Evolutionary conservation across 352 stramenopile genomes (phyloP), one percentile per base, ranked within the genome.

Genomic region (Thalassiosira sp.): DNA sequence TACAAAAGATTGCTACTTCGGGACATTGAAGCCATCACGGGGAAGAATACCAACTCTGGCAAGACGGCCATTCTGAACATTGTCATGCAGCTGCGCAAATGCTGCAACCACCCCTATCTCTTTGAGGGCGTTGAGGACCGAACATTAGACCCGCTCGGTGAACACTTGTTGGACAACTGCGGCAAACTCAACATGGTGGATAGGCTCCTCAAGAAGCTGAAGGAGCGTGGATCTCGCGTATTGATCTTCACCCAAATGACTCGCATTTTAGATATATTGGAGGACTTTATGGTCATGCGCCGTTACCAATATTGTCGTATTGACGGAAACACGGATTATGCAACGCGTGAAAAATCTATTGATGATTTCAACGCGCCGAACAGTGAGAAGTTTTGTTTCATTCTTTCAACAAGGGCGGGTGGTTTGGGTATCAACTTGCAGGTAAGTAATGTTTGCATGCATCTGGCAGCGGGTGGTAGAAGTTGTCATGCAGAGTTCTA

Each of bases 61-160:
- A 85, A 88, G 10, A 95, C 89, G 27, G 85, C 89, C 27, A 85
- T 99, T 63, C 86, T 99, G 63, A 99, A 99, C 79, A 98, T 99
- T 72, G 96, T 99, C 45, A 97, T 99, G 89, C 97, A 99, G 85
- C 87, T 99, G 24, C 94, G 97, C 27, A 99, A 99, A 86, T 97
- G 98, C 61, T 99, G 97, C 89, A 98, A 98, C 78, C 97, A 99
- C 77, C 97, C 97, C 10, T 99, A 99, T 79, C 86, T 99, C n/a
- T 99, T 99, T 76, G 85, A 94, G 48, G 96, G 96, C 10, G 94
- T 98, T 42, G 97, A 99, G 88, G 96, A 99, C 79, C 86, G 96
- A 18, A 95, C 90, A 15, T 68, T 98, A 16, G 94, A 98, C 79
- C 96, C 96, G 5, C 75, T 98, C 6, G 97, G 96, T 45, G 96